Conservation (phyloP, 176 grass and related monocot genomes). For the Oryza punctata region DNA sequence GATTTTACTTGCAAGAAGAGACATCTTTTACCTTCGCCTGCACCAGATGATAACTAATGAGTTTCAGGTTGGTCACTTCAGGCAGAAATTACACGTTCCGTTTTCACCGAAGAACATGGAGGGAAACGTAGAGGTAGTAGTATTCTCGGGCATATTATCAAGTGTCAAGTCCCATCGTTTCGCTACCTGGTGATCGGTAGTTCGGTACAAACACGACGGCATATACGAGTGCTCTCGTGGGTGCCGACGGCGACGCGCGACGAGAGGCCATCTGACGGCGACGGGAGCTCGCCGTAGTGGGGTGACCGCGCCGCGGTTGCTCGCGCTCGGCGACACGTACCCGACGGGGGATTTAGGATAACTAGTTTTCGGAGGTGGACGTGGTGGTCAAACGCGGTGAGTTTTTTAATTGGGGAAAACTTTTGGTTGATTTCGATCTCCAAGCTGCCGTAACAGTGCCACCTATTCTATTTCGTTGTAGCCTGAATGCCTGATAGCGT, state of each 20-base stretch:
- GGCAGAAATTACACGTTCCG: no score
- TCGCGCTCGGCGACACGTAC: slow-evolving; percentile 37
- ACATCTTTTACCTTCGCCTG: neutral
- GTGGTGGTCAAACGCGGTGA: neutral
- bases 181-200: slow-evolving; percentile 12
- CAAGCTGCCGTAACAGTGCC: neutral
- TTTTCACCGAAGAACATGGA: no score
- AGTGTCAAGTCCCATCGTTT: neutral
- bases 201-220: neutral
- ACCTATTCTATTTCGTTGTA: neutral
- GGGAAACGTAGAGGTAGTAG: no score
- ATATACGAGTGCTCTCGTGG: neutral
- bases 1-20: neutral
- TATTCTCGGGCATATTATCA: no score
- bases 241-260: slow-evolving; percentile 6
- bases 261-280: neutral
- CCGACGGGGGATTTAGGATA: neutral
- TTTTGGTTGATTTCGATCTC: slow-evolving; percentile 19
- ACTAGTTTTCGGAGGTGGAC: neutral
- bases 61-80: no score
- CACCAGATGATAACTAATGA: no score
- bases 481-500: neutral
- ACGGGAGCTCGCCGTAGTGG: neutral
- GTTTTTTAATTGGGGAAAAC: neutral
- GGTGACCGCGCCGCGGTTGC: slow-evolving; percentile 29